phyloP scores from a whole-genome alignment of 805 yeast genomes.

The Blastobotrys americana region DNA sequence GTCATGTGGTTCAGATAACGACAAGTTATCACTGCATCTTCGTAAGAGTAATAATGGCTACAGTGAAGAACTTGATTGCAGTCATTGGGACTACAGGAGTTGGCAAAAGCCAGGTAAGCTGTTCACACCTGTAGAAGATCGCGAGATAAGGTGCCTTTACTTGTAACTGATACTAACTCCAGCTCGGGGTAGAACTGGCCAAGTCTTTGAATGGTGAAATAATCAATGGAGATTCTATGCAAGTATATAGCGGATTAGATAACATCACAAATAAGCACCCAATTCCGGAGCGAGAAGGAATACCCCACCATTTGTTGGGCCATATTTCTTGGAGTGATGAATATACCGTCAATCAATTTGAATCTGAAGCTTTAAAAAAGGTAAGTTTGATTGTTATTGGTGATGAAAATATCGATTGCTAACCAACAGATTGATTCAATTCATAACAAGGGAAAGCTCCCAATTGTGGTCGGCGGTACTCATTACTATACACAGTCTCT shows the following conservation, averaged over 20 bases:
- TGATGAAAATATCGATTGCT: conserved; percentile 5
- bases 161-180: conserved; percentile 2
- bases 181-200: conserved; percentile 74
- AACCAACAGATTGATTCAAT: conserved; percentile 47
- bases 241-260: conserved; percentile 68
- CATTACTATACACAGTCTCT: conserved; percentile 84
- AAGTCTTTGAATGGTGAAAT: conserved; percentile 73
- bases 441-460: conserved; percentile 59
- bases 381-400: background rate
- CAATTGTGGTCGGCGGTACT: conserved; percentile 92
- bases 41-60: too few species aligned
- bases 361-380: conserved; percentile 53
- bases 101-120: conserved; percentile 74
- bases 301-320: conserved; percentile 83
- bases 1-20: too few species aligned
- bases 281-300: conserved; percentile 57
- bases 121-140: background rate
- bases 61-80: conserved; percentile 42
- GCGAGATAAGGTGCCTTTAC: background rate
- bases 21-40: too few species aligned
- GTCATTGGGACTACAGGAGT: conserved; percentile 94
- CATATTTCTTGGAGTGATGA: conserved; percentile 76
- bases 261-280: conserved; percentile 93
- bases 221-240: conserved; percentile 97
- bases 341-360: conserved; percentile 73